These are phyloP conservation scores for Cyclostephanos invisitatus DNA, from an alignment of 108 stramenopile species.

Conservation along the genomic window DNA sequence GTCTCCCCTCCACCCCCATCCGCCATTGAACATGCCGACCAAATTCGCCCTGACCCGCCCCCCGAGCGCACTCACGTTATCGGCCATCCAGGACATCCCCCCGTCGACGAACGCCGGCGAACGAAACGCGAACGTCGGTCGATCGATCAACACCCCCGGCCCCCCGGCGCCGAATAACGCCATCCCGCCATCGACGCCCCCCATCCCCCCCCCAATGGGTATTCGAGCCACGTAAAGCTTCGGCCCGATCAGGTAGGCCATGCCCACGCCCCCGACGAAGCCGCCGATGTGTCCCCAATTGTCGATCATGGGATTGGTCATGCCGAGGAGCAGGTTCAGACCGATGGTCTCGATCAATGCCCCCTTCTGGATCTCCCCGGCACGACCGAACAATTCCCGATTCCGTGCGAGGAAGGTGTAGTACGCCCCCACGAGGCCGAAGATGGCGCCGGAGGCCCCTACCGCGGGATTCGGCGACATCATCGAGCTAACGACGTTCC, in stretches of 20 bases:
- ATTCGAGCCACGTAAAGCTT: constrained; percentile 59
- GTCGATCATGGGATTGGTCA: constrained; percentile 63
- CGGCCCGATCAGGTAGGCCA: constrained; percentile 78
- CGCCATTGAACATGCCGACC: constrained; percentile 5
- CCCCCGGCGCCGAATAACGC: constrained; percentile 17
- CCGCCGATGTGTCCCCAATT: constrained; percentile 84
- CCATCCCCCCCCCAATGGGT: constrained; percentile 48
- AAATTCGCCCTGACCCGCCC: constrained; percentile 7
- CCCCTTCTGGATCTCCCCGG: constrained; percentile 38
- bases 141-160: constrained; percentile 28
- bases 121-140: constrained; percentile 26
- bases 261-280: constrained; percentile 70
- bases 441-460: constrained; percentile 84
- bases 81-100: constrained; percentile 13
- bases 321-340: constrained; percentile 45
- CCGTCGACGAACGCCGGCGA: constrained; percentile 31
- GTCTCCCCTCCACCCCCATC: constrained; percentile 1
- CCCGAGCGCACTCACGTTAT: constrained; percentile 23
- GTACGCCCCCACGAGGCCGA: constrained; percentile 80
- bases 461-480: constrained; percentile 76
- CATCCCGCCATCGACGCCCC: constrained; percentile 41
- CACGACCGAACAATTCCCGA: constrained; percentile 55
- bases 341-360: constrained; percentile 44
- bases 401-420: constrained; percentile 72
- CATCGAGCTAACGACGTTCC: constrained; percentile 66